phyloP scores from a whole-genome alignment of 2,329 filamentous ascomycete species.

The Bipolaris bicolor region DNA sequence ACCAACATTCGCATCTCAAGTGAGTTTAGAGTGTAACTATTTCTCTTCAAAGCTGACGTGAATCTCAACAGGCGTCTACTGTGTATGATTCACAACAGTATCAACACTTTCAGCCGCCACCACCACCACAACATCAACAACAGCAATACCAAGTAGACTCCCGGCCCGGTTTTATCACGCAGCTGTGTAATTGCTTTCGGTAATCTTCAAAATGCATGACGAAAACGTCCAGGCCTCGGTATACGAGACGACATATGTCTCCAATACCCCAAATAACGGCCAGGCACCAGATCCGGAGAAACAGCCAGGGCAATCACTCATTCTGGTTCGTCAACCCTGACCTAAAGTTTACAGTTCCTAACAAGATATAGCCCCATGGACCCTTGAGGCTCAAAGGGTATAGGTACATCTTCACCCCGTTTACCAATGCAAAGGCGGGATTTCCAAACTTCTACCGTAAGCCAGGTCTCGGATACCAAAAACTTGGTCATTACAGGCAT shows the following conservation, averaged over 20 bases:
- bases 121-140: neutral
- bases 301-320: neutral
- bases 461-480: constrained; percentile 34
- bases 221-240: constrained; percentile 20
- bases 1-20: constrained; percentile 15
- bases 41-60: neutral
- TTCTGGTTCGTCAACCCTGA: neutral
- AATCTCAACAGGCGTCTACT: constrained; percentile 14
- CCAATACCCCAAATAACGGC: neutral
- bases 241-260: constrained; percentile 17
- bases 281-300: neutral
- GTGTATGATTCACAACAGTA: constrained; percentile 12
- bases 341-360: neutral
- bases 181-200: constrained; percentile 26
- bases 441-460: constrained; percentile 36
- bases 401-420: constrained; percentile 28
- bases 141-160: constrained; percentile 7
- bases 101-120: constrained; percentile 11
- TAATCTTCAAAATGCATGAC: constrained; percentile 14
- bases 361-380: constrained; percentile 16
- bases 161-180: constrained; percentile 24
- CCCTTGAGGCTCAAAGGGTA: constrained; percentile 29
- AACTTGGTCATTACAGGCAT: constrained; percentile 30
- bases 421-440: constrained; percentile 30
- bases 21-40: constrained; percentile 1